Conservation (phyloP, 2,329 filamentous ascomycete genomes). For the Sclerotinia trifoliorum region DNA sequence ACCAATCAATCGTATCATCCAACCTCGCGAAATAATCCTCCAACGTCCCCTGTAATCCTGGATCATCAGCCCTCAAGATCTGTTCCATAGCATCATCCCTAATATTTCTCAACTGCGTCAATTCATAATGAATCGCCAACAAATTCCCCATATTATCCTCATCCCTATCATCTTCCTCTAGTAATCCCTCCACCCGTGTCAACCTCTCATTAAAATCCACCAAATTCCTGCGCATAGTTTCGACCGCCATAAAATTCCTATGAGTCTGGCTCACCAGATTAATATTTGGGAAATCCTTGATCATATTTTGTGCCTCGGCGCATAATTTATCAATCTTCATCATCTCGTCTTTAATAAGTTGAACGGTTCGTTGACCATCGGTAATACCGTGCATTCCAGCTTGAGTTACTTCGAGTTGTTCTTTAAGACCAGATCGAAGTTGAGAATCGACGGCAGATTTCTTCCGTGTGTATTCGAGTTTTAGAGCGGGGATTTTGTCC, state of each 20-base stretch:
- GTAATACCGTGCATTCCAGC: conserved; percentile 84
- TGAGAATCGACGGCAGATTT: conserved; percentile 89
- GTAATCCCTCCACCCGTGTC: conserved; percentile 70
- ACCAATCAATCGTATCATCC: conserved; percentile 87
- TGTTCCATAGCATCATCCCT: conserved; percentile 96
- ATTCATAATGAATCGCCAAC: conserved; percentile 83
- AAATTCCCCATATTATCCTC: conserved; percentile 89
- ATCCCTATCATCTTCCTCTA: conserved; percentile 81
- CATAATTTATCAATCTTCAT: conserved; percentile 98
- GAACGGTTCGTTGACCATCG: conserved; percentile 88
- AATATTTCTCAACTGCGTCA: conserved; percentile 89
- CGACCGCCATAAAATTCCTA: conserved; percentile 90
- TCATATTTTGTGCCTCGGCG: conserved; percentile 95
- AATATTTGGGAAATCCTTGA: conserved; percentile 92
- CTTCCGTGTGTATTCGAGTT: conserved; percentile 90
- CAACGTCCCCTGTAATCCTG: conserved; percentile 74
- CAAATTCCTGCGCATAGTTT: conserved; percentile 88
- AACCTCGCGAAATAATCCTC: conserved; percentile 86
- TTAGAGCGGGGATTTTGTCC: conserved; percentile 88
- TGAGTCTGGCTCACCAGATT: conserved; percentile 92
- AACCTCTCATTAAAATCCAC: conserved; percentile 83
- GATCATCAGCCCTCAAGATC: conserved; percentile 74
- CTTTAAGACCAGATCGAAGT: conserved; percentile 80
- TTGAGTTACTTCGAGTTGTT: conserved; percentile 93
- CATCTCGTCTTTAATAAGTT: conserved; percentile 96